Conservation (phyloP, 2,329 filamentous ascomycete genomes). For the Monosporascus cannonballus region DNA sequence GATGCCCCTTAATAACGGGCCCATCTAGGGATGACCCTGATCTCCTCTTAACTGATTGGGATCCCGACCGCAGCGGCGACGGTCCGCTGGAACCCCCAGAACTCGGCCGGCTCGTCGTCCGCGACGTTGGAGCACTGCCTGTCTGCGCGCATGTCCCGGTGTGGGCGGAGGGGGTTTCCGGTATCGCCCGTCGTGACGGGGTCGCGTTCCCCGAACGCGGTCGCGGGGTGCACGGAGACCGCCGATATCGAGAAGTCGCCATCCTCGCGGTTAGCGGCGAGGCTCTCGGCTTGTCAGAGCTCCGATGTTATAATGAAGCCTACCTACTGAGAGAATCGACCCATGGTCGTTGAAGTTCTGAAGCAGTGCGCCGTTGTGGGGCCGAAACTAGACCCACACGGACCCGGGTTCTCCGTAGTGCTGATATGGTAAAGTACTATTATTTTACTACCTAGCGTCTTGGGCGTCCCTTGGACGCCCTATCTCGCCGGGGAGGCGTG, state of each 20-base stretch:
- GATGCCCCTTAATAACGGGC: conserved; percentile 15
- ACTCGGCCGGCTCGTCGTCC: conserved; percentile 24
- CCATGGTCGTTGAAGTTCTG: no score
- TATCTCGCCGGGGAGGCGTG: no score
- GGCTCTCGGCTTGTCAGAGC: conserved; percentile 6
- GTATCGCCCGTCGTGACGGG: conserved; percentile 10
- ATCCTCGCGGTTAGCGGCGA: conserved; percentile 11
- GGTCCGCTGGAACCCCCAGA: conserved; percentile 27
- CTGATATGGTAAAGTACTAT: no score
- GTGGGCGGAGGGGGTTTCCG: conserved; percentile 11
- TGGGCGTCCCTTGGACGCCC: no score
- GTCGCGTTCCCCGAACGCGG: conserved; percentile 12
- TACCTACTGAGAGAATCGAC: no score
- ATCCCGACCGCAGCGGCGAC: conserved; percentile 19
- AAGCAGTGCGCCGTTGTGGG: no score
- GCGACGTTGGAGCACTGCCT: conserved; percentile 29
- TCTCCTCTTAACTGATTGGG: conserved; percentile 12
- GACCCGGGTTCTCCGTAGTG: no score
- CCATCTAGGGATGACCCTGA: conserved; percentile 15
- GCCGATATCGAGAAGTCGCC: conserved; percentile 12
- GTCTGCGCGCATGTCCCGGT: conserved; percentile 18
- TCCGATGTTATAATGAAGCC: no score
- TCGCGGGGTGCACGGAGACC: conserved; percentile 9
- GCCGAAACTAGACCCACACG: no score
- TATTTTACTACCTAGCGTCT: no score